Conservation (phyloP, 306 rosid species). For the Trifolium repens region DNA sequence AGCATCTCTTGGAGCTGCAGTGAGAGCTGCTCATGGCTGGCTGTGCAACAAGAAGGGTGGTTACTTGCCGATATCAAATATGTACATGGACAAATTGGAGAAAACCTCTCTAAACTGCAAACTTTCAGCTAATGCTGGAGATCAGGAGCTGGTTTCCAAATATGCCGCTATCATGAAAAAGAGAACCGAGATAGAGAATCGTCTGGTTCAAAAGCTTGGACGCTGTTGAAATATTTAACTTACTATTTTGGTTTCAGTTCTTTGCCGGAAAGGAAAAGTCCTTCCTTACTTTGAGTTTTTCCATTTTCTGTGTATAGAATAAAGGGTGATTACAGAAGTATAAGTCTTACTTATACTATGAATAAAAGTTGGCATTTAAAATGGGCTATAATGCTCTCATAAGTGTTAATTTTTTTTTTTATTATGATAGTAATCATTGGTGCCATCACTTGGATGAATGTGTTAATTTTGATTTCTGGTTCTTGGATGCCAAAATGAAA, state of each 20-base stretch:
- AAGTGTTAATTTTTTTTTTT: background rate
- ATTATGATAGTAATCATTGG: background rate
- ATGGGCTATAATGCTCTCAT: constrained; percentile 10
- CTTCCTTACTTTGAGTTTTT: background rate
- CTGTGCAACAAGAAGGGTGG: constrained; percentile 69
- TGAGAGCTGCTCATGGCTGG: constrained; percentile 99
- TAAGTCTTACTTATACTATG: background rate
- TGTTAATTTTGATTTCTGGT: no score
- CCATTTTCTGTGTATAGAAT: constrained; percentile 21
- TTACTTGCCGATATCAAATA: constrained; percentile 64
- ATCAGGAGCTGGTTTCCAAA: constrained; percentile 57
- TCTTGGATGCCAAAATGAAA: no score
- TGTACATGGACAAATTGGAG: constrained; percentile 73
- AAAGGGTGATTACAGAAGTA: background rate
- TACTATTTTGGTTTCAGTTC: background rate
- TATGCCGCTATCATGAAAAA: constrained; percentile 70
- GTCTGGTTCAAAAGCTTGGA: constrained; percentile 72
- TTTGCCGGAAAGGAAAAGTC: background rate
- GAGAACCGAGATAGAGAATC: constrained; percentile 85
- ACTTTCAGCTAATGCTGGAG: constrained; percentile 68
- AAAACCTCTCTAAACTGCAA: constrained; percentile 75
- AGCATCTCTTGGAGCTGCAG: constrained; percentile 94
- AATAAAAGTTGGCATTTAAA: background rate
- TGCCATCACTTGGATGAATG: no score
- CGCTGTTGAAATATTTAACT: constrained; percentile 49